Base-by-base conservation (phyloP, 169 alveolate genomes). In the Plasmodium vinckei region DNA sequence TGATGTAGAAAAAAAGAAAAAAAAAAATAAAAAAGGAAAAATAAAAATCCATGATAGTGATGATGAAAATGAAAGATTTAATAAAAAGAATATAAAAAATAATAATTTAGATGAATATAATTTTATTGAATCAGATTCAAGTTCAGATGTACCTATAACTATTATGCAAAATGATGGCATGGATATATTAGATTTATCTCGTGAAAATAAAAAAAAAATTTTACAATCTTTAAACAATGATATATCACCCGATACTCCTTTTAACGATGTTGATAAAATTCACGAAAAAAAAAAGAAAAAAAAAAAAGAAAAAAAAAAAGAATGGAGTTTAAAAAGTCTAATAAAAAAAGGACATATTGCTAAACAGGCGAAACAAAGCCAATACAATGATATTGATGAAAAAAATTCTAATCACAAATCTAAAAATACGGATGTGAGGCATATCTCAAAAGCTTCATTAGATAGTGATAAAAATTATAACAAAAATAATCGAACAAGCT, bases 151-250 rank as follows among this genome's bases (percentile, higher is more conserved):
- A n/a, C 89, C 79, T 13, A 65, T 79, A 17, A 54, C 71, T 0
- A n/a, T 79, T 46, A 79, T 63, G 3, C 63, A 57, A 17, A 47
- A 33, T 3, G 33, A 79, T 9, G 67, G 61, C 2, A 49, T 53
- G 77, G 79, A 79, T 17, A 53, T 79, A 12, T 42, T 65, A 46
- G 54, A 79, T 19, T 5, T 79, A 54, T 79, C 89, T 9, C 65
- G 67, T 25, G 64, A 79, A 79, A 49, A 69, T n/a, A 79, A 79
- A 64, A 79, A 79, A 64, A 67, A 65, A 65, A 79, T 79, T 65
- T 65, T 79, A 39, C 42, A 49, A 12, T 15, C 49, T 4, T 65
- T 79, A 60, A 39, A 67, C 7, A 44, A 67, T n/a, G 65, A 33
- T 47, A 23, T 15, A 17, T 9, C 23, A 47, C 4, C 39, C 63